Base-by-base conservation (phyloP, 2,329 filamentous ascomycete species). In the Aspergillus thermomutatus region DNA sequence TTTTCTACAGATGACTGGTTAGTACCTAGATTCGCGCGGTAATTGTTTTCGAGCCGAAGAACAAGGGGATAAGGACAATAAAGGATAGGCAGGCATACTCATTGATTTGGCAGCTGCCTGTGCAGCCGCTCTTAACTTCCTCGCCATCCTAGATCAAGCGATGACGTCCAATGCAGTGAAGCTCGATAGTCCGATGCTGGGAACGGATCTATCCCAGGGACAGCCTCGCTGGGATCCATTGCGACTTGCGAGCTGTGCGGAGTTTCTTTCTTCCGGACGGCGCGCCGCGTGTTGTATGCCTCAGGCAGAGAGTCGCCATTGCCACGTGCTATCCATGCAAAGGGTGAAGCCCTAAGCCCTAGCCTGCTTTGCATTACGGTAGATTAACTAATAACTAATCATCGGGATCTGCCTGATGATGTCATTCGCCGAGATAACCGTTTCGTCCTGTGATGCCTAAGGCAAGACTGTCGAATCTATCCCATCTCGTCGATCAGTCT, bases 71-170 rank as follows among this genome's bases (percentile, higher is more conserved):
- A 27, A 56, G 46, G 47, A 40, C 50, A 52, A 34, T 28, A 26
- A 17, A 49, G 21, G 5, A 43, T 17, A 47, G n/a, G 26, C 23
- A n/a, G 45, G 69, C 75, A 61, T 66, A 79, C 77, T 75, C 62
- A 78, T 69, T 27, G 75, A 78, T 60, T 77, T 72, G n/a, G 74
- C 73, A 58, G 77, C 77, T 62, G 76, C 77, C 61, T 78, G 76
- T 19, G 77, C 77, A 64, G 77, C 78, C 52, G 75, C 73, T 64
- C 77, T 69, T 49, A 72, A 70, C 62, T 76, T 78, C 64, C 77
- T 70, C 55, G 76, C 73, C 78, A 80, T 80, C 19, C 19, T 55
- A 60, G 19, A 2, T 10, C 10, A 21, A 21, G 40, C 8, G 41
- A 45, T 2, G 41, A 23, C 1, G 10, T 45, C n/a, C 41, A 45